Base-by-base conservation (phyloP, 177 flowering plant species). In the Telopea speciosissima region DNA sequence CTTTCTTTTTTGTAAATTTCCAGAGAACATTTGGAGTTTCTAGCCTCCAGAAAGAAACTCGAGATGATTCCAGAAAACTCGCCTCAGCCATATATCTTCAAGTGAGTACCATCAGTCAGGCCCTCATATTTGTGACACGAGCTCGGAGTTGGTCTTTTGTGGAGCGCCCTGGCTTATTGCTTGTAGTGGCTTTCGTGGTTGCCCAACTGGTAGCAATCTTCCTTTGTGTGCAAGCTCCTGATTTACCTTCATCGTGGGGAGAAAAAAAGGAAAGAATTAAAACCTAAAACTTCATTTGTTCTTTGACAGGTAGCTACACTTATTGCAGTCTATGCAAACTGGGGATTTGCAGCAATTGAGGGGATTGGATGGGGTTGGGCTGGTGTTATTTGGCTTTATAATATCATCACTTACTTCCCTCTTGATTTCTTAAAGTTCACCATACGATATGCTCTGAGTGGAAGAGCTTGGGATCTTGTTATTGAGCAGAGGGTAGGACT, bases 31-130 rank as follows among this genome's bases (percentile, higher is more conserved):
- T 90, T 81, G 88, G 88, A 21, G 96, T 90, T 26, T 6, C 89
- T 36, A 84, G 87, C 17, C 84, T 90, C 22, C 81, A 90, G 74
- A 80, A 84, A 76, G 83, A 83, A 40, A 85, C 85, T 59, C 81
- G 81, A 68, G 88, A 84, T 74, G 88, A 87, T 72, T 75, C 77
- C 74, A 76, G 77, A 69, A 88, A 82, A 82, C 92, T 88, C 66
- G 94, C 97, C 19, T 89, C 97, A 25, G 97, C 97, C 6, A 73
- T 91, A 24, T 91, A 89, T 78, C 81, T 91, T 67, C 97, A 91
- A 87, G 97, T 91, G 74, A 91, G 94, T 84, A 91, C 81, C 25
- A 84, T 91, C 71, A 91, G 97, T 80, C 97, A 91, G 80, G 97
- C 97, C 63, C 86, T 91, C 22, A 91, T 91, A 64, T 91, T 91